Evolutionary conservation across 257 asterid species (phyloP), one percentile per base, ranked within the genome.

Genomic region (Fraxinus americana): DNA sequence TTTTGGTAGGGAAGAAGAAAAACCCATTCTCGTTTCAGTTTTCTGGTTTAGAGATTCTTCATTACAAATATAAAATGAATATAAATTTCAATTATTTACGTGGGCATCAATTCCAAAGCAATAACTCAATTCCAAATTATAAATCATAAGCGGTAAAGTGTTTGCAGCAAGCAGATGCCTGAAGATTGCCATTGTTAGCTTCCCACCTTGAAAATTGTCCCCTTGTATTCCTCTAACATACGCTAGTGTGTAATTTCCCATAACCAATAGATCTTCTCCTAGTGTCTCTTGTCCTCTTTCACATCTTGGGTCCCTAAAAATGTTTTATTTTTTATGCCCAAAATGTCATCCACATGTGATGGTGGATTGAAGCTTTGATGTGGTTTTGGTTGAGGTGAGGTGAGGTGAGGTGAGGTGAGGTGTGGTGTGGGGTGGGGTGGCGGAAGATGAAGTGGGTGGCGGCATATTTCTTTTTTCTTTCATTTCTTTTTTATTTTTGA

Each of bases 271-370:
- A 73, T 90, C 96, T 70, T 93, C 98, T 16, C 98, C 97, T 16
- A 97, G 93, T 61, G 97, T 93, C 82, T 93, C 97, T 73, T 91
- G 97, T 4, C 98, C 97, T 70, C 98, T 83, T 0, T 97, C 98
- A 96, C 96, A 93, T 81, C 97, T 85, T n/a, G 97, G 98, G 77
- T 93, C 96, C 80, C 97, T 84, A 57, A 78, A 93, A 74, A 93
- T 87, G 75, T 93, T 93, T 93, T 52, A 91, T 88, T 71, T 92
- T 92, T 68, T 96, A 97, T 7, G 97, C 87, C 98, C 97, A 91
- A 85, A 91, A 93, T 69, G 98, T 88, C 93, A 91, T 84, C 80
- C 98, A 30, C 34, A 30, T 0, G 34, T 2, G 34, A 30, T 2
- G 34, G 34, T 30, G 34, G 2, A 30, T 30, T 30, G 34, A 30